Base-by-base conservation (phyloP, 2,329 filamentous ascomycete species). In the Penicillium sp. region DNA sequence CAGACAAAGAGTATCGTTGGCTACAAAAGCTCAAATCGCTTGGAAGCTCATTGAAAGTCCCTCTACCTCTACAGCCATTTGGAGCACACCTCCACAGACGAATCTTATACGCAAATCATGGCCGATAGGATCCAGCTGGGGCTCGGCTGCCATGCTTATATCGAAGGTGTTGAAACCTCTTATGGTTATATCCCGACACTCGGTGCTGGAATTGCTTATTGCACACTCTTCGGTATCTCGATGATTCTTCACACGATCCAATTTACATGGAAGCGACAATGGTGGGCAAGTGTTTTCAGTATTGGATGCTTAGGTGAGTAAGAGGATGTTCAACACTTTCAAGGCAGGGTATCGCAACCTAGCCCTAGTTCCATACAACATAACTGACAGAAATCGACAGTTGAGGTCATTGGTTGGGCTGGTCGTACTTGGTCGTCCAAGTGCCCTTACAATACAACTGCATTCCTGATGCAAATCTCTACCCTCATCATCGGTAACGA, bases 381-480 rank as follows among this genome's bases (percentile, higher is more conserved):
- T 13, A 34, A 51, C 41, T 21, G 18, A 53, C 27, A 45, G 36
- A n/a, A 31, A 43, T 29, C 45, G 29, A 58, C 53, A 71, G 68
- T 59, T 29, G 79, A 81, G 58, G 55, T 78, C 9, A 66, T 81
- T 41, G 79, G 79, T 32, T 82, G 79, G 79, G 73, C 71, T 3
- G 78, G 72, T 11, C 72, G 79, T 31, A 73, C 77, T 3, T 81
- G 77, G 76, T 79, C 78, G 9, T 65, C 76, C 14, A 60, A 76
- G 45, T 82, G 79, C 50, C 77, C 78, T 1, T 81, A 81, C 60
- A 80, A 79, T 61, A 53, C 65, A 11, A 74, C 73, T 13, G 77
- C 79, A 11, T 82, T 81, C 53, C 64, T 81, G 5, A 77, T 81
- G 64, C 79, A 82, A 58, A 81, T 81, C 40, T 78, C 76, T 2